Base-by-base conservation (phyloP, 257 asterid species). In the Asclepias syriaca region DNA sequence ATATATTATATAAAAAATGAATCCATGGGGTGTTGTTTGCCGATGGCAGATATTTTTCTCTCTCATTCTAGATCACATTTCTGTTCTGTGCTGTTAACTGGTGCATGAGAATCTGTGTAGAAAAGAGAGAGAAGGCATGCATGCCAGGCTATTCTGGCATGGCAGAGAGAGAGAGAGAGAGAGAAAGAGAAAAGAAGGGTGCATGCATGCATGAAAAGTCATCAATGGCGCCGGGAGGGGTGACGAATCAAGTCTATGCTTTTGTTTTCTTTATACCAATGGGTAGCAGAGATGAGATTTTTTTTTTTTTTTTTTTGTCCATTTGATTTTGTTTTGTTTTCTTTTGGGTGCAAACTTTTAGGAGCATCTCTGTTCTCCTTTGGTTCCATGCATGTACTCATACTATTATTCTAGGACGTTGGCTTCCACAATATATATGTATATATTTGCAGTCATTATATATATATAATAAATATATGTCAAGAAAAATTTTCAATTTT, bases 51-150 rank as follows among this genome's bases (percentile, higher is more conserved):
- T 6, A 18, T 8, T 56, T 21, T 8, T 56, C 24, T 54, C 27
- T 54, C 11, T 54, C 59, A 19, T 54, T 54, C 58, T 53, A 1
- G 22, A 53, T 53, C 2, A 43, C 11, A 6, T 43, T 43, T 15
- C 2, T 51, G n/a, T 16, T 1, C 19, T 16, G 19, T 15, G 6
- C 32, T 27, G 8, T 1, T 27, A 2, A 12, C 4, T 15, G 19
- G 37, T 61, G 66, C 66, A 61, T 61, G 66, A 61, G 66, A 61
- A 61, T 61, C 66, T 61, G 66, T 61, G 48, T 15, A 61, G n/a
- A 29, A 8, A 5, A 14, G 40, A 15, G 66, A 57, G 2, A 3
- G 2, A 59, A 13, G 34, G 1, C 3, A 10, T 4, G 18, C 19
- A 58, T 58, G 66, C 46, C 16, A 24, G 37, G 46, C 46, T 22